Evolutionary conservation across 495 filamentous ascomycete genomes (phyloP).

Genomic region (Penicillium salamii): DNA sequence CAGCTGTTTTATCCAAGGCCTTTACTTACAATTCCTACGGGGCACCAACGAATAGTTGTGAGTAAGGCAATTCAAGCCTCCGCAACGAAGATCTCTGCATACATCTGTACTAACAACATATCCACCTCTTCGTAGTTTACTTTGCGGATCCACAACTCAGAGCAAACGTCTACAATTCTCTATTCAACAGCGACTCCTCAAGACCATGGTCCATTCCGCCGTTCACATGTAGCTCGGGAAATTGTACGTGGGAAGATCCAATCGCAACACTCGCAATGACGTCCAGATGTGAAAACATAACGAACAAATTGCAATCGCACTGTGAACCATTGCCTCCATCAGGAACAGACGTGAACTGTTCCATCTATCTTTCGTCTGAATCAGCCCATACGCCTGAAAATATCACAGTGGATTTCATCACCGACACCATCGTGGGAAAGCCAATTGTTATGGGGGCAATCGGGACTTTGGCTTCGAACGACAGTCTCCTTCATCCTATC

Average conservation of each 20-base stretch:
- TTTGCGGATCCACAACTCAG: background rate
- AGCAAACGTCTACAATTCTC: background rate
- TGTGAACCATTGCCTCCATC: no score
- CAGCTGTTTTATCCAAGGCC: background rate
- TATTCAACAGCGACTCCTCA: slow-evolving; percentile 7
- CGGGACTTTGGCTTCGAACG: no score
- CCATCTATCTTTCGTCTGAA: no score
- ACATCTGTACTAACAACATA: no score
- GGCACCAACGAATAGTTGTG: background rate
- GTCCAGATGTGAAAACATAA: slow-evolving; percentile 12
- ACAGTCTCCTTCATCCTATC: background rate
- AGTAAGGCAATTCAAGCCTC: no score
- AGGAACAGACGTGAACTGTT: no score
- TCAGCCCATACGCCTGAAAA: no score
- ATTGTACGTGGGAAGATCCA: slow-evolving; percentile 19
- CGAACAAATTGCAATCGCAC: background rate
- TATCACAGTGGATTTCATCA: no score
- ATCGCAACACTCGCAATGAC: slow-evolving; percentile 5
- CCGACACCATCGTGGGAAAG: no score
- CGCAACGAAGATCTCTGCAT: no score
- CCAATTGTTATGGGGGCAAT: no score
- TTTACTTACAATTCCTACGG: background rate
- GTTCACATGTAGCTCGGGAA: slow-evolving; percentile 11
- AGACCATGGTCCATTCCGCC: slow-evolving; percentile 12
- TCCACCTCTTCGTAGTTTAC: background rate